Conservation (phyloP, 2,329 filamentous ascomycete genomes). For the Pseudogymnoascus sp. region DNA sequence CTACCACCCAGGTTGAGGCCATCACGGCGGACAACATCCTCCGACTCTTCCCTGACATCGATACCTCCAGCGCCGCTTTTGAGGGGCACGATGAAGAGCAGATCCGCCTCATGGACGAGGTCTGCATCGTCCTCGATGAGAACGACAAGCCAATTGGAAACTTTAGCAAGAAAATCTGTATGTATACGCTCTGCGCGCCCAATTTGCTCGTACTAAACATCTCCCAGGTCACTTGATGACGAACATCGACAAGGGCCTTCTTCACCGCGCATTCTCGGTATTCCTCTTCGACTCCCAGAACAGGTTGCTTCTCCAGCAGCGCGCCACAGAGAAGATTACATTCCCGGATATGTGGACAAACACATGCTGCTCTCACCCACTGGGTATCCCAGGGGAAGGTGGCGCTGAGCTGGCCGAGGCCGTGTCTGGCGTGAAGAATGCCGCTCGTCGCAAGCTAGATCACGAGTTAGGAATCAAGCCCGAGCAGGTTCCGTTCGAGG, state of each 20-base stretch:
- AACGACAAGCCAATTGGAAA: conserved; percentile 90
- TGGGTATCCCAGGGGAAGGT: conserved; percentile 85
- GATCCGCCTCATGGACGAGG: conserved; percentile 96
- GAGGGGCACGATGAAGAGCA: conserved; percentile 95
- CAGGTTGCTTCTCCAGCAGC: conserved; percentile 87
- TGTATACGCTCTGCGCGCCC: conserved; percentile 29
- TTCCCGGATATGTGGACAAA: conserved; percentile 99
- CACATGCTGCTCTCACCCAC: conserved; percentile 96
- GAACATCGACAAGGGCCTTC: conserved; percentile 91
- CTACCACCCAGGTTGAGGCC: conserved; percentile 41
- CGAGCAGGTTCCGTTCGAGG: conserved; percentile 79
- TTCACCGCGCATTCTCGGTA: conserved; percentile 95
- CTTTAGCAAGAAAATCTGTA: conserved; percentile 96
- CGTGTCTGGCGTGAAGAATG: conserved; percentile 78
- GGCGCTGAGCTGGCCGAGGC: conserved; percentile 73
- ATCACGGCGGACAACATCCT: conserved; percentile 84
- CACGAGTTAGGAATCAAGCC: conserved; percentile 91
- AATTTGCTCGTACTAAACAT: conserved; percentile 9
- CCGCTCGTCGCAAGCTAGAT: conserved; percentile 84
- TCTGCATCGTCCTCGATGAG: conserved; percentile 93
- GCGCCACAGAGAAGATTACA: conserved; percentile 93
- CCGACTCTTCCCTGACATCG: conserved; percentile 76
- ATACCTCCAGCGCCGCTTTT: conserved; percentile 62
- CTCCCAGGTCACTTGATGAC: conserved; percentile 86
- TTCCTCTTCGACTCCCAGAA: conserved; percentile 96